Conservation (phyloP, 2,329 filamentous ascomycete species). For the Sarocladiaceae sp. region DNA sequence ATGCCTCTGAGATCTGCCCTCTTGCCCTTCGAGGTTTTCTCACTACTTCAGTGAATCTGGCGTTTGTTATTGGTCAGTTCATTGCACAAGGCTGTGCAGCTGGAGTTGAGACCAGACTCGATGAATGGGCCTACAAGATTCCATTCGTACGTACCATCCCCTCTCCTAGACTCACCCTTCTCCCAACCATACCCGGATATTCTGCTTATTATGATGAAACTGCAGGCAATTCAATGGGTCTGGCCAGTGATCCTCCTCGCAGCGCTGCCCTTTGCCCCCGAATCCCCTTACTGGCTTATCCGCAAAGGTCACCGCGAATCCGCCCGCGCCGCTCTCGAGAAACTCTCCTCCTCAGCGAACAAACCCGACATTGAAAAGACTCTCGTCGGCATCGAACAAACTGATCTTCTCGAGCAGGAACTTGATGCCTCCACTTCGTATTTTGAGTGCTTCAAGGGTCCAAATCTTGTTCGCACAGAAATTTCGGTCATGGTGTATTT, state of each 20-base stretch:
- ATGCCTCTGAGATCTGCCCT: constrained; percentile 56
- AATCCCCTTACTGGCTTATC: constrained; percentile 25
- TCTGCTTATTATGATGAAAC: background rate
- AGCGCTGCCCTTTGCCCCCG: constrained; percentile 18
- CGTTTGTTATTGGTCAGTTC: constrained; percentile 57
- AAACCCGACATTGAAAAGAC: constrained; percentile 4
- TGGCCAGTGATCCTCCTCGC: constrained; percentile 23
- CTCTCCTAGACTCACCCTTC: background rate
- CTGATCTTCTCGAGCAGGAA: constrained; percentile 7
- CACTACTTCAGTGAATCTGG: constrained; percentile 55
- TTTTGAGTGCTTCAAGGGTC: constrained; percentile 37
- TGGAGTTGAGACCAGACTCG: constrained; percentile 30
- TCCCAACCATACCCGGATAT: background rate
- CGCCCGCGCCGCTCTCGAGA: background rate
- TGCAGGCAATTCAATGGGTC: constrained; percentile 25
- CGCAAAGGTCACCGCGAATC: constrained; percentile 35
- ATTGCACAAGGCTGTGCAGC: constrained; percentile 43
- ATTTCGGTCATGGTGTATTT: constrained; percentile 29
- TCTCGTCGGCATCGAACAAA: constrained; percentile 5
- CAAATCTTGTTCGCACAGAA: constrained; percentile 35
- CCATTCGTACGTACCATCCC: constrained; percentile 8
- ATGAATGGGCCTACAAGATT: constrained; percentile 38
- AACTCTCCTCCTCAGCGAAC: constrained; percentile 2
- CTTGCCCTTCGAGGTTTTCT: constrained; percentile 50
- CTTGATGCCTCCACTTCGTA: constrained; percentile 20